These are phyloP conservation scores for Penicillium sp. DNA, from an alignment of 2,329 filamentous ascomycete genomes.

Conservation along the genomic window DNA sequence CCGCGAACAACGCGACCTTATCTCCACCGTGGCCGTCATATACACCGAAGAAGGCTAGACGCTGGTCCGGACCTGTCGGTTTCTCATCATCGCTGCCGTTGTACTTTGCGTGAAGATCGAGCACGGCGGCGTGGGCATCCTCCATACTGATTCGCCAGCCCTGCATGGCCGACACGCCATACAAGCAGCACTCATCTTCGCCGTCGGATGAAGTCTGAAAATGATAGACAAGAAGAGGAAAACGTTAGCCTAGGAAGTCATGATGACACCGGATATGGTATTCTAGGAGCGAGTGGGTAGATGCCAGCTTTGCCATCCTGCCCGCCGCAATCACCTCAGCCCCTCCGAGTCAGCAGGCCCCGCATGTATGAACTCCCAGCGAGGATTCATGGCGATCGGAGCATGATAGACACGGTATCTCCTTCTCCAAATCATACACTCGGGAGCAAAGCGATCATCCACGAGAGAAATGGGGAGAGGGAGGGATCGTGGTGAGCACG, in stretches of 20 bases:
- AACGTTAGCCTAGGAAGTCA: slow-evolving; percentile 2
- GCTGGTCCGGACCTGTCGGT: slow-evolving; percentile 64
- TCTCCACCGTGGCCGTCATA: slow-evolving; percentile 97
- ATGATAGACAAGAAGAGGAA: slow-evolving; percentile 1
- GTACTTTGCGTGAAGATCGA: slow-evolving; percentile 72
- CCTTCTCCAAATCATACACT: too few species aligned
- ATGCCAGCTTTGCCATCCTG: not conserved
- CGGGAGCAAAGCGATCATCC: too few species aligned
- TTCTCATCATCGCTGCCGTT: slow-evolving; percentile 49
- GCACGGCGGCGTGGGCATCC: slow-evolving; percentile 84
- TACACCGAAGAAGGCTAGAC: slow-evolving; percentile 93
- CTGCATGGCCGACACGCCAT: slow-evolving; percentile 97
- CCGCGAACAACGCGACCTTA: slow-evolving; percentile 90
- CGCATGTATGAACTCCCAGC: slow-evolving; percentile 26
- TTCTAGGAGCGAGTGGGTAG: not conserved
- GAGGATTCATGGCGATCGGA: not conserved
- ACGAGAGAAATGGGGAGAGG: too few species aligned
- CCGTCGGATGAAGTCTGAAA: slow-evolving; percentile 78
- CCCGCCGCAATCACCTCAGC: slow-evolving; percentile 5
- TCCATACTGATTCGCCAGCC: slow-evolving; percentile 99
- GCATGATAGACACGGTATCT: too few species aligned
- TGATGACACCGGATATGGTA: not conserved
- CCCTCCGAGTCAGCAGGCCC: slow-evolving; percentile 20
- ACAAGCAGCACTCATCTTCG: slow-evolving; percentile 88
- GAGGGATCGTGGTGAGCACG: not conserved